Conservation (phyloP, 371 early-diverging fungal species). For the Blyttiomyces sp. region DNA sequence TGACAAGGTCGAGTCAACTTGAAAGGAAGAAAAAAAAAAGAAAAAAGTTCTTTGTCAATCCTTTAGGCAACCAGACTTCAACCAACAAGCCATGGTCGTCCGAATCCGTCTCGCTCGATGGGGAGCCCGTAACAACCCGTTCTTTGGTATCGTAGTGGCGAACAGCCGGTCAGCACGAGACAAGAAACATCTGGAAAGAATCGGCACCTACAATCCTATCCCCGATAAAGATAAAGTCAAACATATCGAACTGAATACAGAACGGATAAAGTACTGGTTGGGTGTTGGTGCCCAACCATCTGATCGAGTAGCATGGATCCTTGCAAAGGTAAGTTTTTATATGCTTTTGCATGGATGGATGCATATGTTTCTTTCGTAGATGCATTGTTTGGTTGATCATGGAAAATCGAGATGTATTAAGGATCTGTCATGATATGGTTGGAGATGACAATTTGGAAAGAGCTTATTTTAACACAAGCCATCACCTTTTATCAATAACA, state of each 20-base stretch:
- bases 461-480: not conserved
- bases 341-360: not conserved
- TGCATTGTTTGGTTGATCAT: not conserved
- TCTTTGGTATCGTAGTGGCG: slow-evolving; percentile 91
- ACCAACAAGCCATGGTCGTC: slow-evolving; percentile 38
- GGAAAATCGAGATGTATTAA: not conserved
- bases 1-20: too few species aligned
- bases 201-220: slow-evolving; percentile 90
- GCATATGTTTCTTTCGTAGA: not conserved
- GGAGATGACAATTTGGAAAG: too few species aligned
- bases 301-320: slow-evolving; percentile 78
- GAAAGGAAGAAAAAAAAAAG: too few species aligned
- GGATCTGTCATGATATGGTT: too few species aligned
- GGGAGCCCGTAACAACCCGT: slow-evolving; percentile 85
- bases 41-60: too few species aligned
- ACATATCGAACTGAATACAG: slow-evolving; percentile 79
- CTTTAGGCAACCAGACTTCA: too few species aligned
- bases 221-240: slow-evolving; percentile 61
- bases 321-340: slow-evolving; percentile 87
- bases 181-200: slow-evolving; percentile 83
- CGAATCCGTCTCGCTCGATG: slow-evolving; percentile 83
- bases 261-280: slow-evolving; percentile 94
- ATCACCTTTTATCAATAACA: not conserved
- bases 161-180: slow-evolving; percentile 79
- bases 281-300: slow-evolving; percentile 92